These are phyloP conservation scores for Spathaspora hagerdaliae DNA, from an alignment of 805 yeast genomes.

Conservation along the genomic window DNA sequence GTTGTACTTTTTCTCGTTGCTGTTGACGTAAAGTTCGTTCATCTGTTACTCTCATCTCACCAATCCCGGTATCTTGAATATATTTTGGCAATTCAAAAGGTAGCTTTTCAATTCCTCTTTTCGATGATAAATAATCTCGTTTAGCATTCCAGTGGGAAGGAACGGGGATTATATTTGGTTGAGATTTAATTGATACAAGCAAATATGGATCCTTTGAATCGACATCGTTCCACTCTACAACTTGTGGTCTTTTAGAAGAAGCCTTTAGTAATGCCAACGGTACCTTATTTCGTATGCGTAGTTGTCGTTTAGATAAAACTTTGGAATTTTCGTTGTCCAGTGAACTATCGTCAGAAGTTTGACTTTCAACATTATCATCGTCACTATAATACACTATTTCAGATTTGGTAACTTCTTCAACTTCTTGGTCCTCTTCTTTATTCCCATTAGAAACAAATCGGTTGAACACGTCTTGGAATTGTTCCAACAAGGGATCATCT, in stretches of 20 bases:
- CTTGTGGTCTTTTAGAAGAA: constrained; percentile 56
- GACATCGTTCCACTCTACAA: constrained; percentile 83
- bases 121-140: constrained; percentile 65
- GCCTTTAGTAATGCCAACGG: constrained; percentile 69
- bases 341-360: constrained; percentile 8
- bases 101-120: constrained; percentile 60
- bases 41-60: constrained; percentile 72
- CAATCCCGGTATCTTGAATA: constrained; percentile 79
- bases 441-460: constrained; percentile 6
- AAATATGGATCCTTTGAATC: constrained; percentile 78
- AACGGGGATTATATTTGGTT: constrained; percentile 66
- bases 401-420: not conserved
- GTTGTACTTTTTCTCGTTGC: constrained; percentile 82
- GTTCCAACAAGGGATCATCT: constrained; percentile 10
- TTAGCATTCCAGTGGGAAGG: constrained; percentile 85
- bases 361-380: constrained; percentile 21
- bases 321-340: constrained; percentile 13
- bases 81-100: constrained; percentile 77
- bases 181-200: constrained; percentile 58
- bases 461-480: constrained; percentile 19
- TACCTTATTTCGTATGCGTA: constrained; percentile 49
- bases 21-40: constrained; percentile 62
- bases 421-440: not conserved
- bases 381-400: constrained; percentile 19
- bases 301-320: constrained; percentile 46